Evolutionary conservation across 352 stramenopile species (phyloP).

Genomic region (Phytophthora capsici): DNA sequence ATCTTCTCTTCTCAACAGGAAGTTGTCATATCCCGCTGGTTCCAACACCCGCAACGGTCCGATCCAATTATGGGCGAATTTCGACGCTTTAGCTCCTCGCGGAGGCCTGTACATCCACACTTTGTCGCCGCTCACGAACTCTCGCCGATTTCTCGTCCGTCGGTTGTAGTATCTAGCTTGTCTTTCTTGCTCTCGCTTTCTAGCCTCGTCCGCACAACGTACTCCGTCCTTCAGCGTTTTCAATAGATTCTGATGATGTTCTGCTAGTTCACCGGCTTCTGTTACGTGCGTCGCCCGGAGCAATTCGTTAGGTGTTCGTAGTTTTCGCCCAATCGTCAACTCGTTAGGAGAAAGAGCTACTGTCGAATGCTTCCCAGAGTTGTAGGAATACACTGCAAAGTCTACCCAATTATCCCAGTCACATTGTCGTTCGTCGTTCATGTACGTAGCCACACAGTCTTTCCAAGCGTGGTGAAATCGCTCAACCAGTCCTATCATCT

Average conservation of each 20-base stretch:
- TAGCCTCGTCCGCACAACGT: not conserved
- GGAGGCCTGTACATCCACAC: no score
- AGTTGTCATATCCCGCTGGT: conserved; percentile 1
- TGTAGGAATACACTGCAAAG: conserved; percentile 9
- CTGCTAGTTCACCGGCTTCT: not conserved
- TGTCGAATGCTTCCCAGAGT: not conserved
- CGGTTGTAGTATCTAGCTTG: not conserved
- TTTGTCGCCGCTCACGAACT: not conserved
- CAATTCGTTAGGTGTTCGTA: not conserved
- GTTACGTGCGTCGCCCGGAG: accelerated
- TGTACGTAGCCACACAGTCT: not conserved
- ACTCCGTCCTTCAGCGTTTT: not conserved
- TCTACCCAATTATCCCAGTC: conserved; percentile 6
- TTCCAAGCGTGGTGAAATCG: not conserved
- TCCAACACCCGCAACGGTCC: not conserved
- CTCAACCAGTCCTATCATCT: no score
- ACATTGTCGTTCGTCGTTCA: not conserved
- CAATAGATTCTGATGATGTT: not conserved
- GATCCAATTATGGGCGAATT: conserved; percentile 7
- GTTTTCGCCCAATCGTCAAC: not conserved
- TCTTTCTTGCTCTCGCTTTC: not conserved
- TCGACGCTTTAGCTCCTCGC: not conserved
- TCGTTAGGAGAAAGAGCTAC: not conserved
- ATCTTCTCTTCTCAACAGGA: not conserved
- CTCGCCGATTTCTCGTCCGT: not conserved